Percentiles rank a stretch among this genome's conserved stretches.
These are phyloP conservation scores for Capsella rubella DNA, from an alignment of 441 rosid species.

Conservation along the genomic window DNA sequence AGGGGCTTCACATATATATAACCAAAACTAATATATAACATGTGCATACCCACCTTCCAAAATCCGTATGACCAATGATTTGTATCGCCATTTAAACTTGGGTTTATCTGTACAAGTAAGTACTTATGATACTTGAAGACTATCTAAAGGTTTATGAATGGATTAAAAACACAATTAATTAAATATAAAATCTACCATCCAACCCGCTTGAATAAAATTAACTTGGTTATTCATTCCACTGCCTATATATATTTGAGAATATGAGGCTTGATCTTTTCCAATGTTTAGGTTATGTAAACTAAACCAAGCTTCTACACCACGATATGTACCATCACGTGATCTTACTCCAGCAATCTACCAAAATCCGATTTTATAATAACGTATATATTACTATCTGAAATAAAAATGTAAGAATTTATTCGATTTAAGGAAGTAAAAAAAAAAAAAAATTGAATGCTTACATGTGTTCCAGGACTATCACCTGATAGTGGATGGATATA, in stretches of 20 bases:
- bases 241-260: constrained; percentile 21
- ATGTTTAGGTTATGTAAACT: background rate
- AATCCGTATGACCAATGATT: constrained; percentile 19
- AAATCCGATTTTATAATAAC: background rate
- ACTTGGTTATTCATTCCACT: background rate
- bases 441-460: background rate
- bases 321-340: background rate
- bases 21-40: background rate
- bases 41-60: constrained; percentile 4
- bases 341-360: constrained; percentile 10
- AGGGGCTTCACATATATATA: background rate
- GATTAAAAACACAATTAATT: background rate
- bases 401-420: background rate
- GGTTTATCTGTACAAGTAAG: constrained; percentile 9
- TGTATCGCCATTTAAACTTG: background rate
- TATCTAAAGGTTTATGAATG: background rate
- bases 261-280: constrained; percentile 23
- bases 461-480: constrained; percentile 11
- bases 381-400: background rate
- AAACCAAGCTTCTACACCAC: background rate
- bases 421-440: background rate
- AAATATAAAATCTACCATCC: constrained; percentile 11
- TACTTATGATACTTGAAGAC: background rate
- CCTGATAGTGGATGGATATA: background rate
- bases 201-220: constrained; percentile 11